Base-by-base conservation (phyloP, 768 basidiomycete genomes). In the Tephrocybe rancida region DNA sequence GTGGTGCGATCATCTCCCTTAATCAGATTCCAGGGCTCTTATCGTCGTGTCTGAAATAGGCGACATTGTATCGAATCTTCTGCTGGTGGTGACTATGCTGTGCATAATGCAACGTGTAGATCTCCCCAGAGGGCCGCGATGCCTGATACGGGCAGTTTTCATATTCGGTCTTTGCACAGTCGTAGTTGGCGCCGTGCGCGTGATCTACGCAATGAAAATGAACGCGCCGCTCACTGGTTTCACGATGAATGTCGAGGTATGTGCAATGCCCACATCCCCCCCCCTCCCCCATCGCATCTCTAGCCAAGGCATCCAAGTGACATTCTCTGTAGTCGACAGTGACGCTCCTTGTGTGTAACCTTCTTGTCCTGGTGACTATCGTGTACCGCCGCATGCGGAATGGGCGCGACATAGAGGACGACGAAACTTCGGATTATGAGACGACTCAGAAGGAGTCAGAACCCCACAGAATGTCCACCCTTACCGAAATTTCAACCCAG, bases 191-290 rank as follows among this genome's bases (percentile, higher is more conserved):
- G 39, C 48, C 3, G 44, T 60, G 2, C 61, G 63, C 8, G 56
- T 58, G 7, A 30, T 56, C 3, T 57, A 54, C 32, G 45, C 50
- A 22, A 32, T 59, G 39, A 39, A 44, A 1, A 11, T 39, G 0
- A 47, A 58, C 10, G 22, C 30, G 2, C 14, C 55, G 22, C 56
- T 61, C 9, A 50, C 59, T 18, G 52, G 48, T 14, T 49, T 47
- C 3, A 60, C 60, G n/a, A 58, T 57, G 4, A 52, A 59, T 29
- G 48, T 55, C 27, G 64, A 63, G 60, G 64, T 63, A 35, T 13
- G 48, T 43, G 29, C n/a, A n/a, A n/a, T n/a, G n/a, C n/a, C n/a
- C n/a, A n/a, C n/a, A n/a, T n/a, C n/a, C n/a, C n/a, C n/a, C n/a
- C n/a, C n/a, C n/a, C n/a, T n/a, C n/a, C n/a, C 22, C 26, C 47